Base-by-base conservation (phyloP, 1,284 basidiomycete genomes). In the Marasmius tenuissimus region DNA sequence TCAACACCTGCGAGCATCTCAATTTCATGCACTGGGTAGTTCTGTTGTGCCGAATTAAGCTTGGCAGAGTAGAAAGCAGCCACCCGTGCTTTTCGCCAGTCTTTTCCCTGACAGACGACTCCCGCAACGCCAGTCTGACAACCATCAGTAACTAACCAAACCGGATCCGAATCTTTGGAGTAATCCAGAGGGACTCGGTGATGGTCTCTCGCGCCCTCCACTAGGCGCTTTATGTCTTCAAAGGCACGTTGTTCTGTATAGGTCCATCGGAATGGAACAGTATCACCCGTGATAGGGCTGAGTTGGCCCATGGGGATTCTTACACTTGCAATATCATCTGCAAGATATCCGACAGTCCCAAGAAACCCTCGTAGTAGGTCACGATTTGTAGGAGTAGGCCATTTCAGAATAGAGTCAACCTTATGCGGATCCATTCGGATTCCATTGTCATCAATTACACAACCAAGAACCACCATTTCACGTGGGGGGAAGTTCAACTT, bases 371-470 rank as follows among this genome's bases (percentile, higher is more conserved):
- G n/a, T n/a, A n/a, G n/a, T n/a, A n/a, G n/a, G n/a, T n/a, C n/a
- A n/a, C n/a, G n/a, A n/a, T n/a, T n/a, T n/a, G n/a, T n/a, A n/a
- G n/a, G n/a, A n/a, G n/a, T n/a, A n/a, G n/a, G n/a, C 71, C 69
- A 72, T 1, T 68, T 66, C 0, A 54, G 0, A 0, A 73, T 61
- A 0, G 77, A 76, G 2, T 64, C 45, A 0, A 78, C 49, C 0
- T 71, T 80, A 20, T 72, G 65, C 0, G 72, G 68, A 37, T 79
- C 77, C 70, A 78, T 77, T 0, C 64, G 58, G 11, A 75, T 73
- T 0, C 72, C 73, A 0, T 70, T 50, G 4, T 70, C 56, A 14
- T 71, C 67, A 0, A 76, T 61, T 0, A 75, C 59, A 0, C 67
- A 60, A 0, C 73, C 73, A 0, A 76, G 60, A 0, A 75, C 35